phyloP scores from a whole-genome alignment of 192 early-diverging fungal species.

The Radiomyces spectabilis region DNA sequence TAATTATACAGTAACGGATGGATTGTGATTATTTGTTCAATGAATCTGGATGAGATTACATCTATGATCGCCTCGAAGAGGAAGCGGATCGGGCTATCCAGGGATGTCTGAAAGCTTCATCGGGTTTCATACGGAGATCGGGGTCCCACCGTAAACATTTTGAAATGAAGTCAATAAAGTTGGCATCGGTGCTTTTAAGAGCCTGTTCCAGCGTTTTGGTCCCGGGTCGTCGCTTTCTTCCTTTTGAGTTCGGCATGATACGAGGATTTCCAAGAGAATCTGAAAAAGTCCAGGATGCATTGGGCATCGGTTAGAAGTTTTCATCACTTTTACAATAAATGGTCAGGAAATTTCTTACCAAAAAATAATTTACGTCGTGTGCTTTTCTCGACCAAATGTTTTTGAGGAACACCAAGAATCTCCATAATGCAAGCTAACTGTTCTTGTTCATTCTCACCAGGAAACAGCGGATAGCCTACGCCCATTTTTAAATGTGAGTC shows the following conservation, averaged over 20 bases:
- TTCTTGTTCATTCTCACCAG: slow-evolving; percentile 96
- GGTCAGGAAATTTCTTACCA: slow-evolving; percentile 55
- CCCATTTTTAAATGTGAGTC: slow-evolving; percentile 9
- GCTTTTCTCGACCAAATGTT: slow-evolving; percentile 68
- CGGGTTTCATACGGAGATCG: slow-evolving; percentile 74
- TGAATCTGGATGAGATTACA: no score
- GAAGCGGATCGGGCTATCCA: slow-evolving; percentile 65
- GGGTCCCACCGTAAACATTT: slow-evolving; percentile 89
- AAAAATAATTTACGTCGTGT: slow-evolving; percentile 83
- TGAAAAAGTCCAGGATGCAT: slow-evolving; percentile 7
- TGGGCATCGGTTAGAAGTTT: slow-evolving; percentile 3
- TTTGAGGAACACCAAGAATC: slow-evolving; percentile 73
- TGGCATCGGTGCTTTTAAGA: slow-evolving; percentile 65
- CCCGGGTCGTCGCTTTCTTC: slow-evolving; percentile 75
- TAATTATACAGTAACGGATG: no score
- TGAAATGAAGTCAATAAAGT: slow-evolving; percentile 83
- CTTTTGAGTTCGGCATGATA: slow-evolving; percentile 77
- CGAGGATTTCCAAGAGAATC: slow-evolving; percentile 49
- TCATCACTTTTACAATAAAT: slow-evolving; percentile 7
- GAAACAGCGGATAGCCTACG: slow-evolving; percentile 85
- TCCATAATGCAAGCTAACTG: slow-evolving; percentile 96
- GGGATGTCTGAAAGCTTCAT: slow-evolving; percentile 76
- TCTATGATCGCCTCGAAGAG: no score
- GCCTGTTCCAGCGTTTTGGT: slow-evolving; percentile 69
- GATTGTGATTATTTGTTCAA: no score